Evolutionary conservation across 2,329 filamentous ascomycete genomes (phyloP).

Genomic region (Cercospora citrullina): DNA sequence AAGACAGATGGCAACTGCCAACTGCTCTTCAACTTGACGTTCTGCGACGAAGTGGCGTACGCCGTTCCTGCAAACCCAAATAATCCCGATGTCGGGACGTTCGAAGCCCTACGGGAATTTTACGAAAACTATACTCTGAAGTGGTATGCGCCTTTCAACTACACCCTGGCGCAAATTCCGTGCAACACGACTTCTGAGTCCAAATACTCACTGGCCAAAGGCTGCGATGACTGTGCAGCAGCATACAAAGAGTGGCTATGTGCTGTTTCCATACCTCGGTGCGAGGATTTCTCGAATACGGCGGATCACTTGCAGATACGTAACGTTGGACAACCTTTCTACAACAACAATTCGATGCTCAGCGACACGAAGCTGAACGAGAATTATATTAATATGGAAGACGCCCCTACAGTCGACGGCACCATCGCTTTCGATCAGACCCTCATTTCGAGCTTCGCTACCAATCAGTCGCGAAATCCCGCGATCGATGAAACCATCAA

Average conservation of each 20-base stretch:
- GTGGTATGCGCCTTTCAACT: conserved; percentile 76
- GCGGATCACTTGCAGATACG: conserved; percentile 63
- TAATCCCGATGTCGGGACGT: conserved; percentile 48
- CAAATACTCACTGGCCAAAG: conserved; percentile 76
- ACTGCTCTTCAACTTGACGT: conserved; percentile 80
- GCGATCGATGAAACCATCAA: conserved; percentile 62
- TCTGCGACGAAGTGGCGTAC: conserved; percentile 87
- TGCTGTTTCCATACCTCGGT: conserved; percentile 87
- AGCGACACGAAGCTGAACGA: conserved; percentile 26
- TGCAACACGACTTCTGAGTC: conserved; percentile 75
- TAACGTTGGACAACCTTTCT: conserved; percentile 59
- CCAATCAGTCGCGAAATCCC: conserved; percentile 40
- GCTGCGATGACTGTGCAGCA: conserved; percentile 70
- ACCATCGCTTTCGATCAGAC: conserved; percentile 37
- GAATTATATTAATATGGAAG: conserved; percentile 37
- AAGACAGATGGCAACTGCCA: conserved; percentile 82
- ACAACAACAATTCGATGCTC: conserved; percentile 33
- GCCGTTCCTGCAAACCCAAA: conserved; percentile 80
- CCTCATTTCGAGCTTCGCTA: conserved; percentile 34
- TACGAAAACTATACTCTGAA: conserved; percentile 75
- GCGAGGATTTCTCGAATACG: conserved; percentile 72
- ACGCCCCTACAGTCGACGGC: conserved; percentile 37
- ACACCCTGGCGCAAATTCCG: conserved; percentile 77
- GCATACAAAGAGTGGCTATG: conserved; percentile 97
- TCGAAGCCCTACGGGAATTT: conserved; percentile 59